A percentile compares a stretch with the other conserved stretches of the same genome.
Conservation (phyloP, 306 rosid species). For the Begonia masoniana region DNA sequence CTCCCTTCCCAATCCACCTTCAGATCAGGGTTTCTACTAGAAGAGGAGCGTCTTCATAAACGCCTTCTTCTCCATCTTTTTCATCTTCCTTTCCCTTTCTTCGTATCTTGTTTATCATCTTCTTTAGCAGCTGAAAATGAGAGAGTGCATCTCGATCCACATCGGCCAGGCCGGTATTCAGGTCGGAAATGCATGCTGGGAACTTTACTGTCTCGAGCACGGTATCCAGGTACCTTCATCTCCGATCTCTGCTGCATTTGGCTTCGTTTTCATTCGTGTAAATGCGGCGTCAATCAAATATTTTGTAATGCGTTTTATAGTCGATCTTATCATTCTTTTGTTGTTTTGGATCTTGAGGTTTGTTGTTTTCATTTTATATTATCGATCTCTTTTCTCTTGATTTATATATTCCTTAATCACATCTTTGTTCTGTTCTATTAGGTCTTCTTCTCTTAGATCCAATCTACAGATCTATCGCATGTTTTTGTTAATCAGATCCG, state of each 20-base stretch:
- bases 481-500: no score
- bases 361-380: no score
- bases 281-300: neutral
- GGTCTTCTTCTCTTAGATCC: no score
- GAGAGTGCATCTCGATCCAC: constrained; percentile 18
- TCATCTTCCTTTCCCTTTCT: no score
- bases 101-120: constrained; percentile 1
- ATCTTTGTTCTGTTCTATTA: no score
- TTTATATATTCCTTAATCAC: no score
- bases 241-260: neutral
- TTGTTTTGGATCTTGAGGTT: neutral
- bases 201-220: constrained; percentile 17
- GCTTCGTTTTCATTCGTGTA: neutral
- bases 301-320: no score
- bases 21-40: constrained; percentile 2
- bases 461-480: no score
- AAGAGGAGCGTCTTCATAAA: constrained; percentile 14
- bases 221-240: constrained; percentile 11
- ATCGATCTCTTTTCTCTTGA: no score
- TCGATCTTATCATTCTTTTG: no score
- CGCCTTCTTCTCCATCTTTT: constrained; percentile 5
- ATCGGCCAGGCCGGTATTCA: constrained; percentile 19
- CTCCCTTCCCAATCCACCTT: neutral
- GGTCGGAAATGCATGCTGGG: constrained; percentile 19
- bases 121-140: constrained; percentile 7